phyloP scores from a whole-genome alignment of 1,284 basidiomycete species.

The Athelia psychrophila region DNA sequence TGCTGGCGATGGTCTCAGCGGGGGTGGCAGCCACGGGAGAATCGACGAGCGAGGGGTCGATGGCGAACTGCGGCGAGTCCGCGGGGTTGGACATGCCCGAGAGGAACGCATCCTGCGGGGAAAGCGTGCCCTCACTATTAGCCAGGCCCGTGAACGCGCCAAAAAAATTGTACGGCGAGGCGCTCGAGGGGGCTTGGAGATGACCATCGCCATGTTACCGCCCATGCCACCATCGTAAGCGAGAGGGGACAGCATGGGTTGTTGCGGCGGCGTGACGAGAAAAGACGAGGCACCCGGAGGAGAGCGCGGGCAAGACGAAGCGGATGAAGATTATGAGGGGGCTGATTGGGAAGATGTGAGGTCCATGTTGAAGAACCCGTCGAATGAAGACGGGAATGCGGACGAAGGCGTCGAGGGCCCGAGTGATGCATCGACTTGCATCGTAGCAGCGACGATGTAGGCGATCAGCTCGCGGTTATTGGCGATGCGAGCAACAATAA shows the following conservation, averaged over 20 bases:
- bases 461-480: too few relatives aligned
- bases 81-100: slow-evolving; percentile 19
- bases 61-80: slow-evolving; percentile 31
- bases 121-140: slow-evolving; percentile 8
- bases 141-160: slow-evolving; percentile 16
- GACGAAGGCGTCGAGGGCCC: slow-evolving; percentile 19
- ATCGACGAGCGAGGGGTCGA: slow-evolving; percentile 49
- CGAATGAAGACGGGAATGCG: slow-evolving; percentile 24
- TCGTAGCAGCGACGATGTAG: too few relatives aligned
- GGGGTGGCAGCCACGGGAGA: too few relatives aligned
- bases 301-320: slow-evolving; percentile 34
- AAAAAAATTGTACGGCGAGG: slow-evolving; percentile 38
- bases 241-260: slow-evolving; percentile 24
- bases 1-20: too few relatives aligned
- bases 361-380: slow-evolving; percentile 53
- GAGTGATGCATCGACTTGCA: slow-evolving; percentile 30
- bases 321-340: slow-evolving; percentile 15
- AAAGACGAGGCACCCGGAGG: slow-evolving; percentile 32
- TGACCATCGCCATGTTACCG: slow-evolving; percentile 13
- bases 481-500: too few relatives aligned
- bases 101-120: slow-evolving; percentile 18
- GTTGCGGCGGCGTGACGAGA: slow-evolving; percentile 20
- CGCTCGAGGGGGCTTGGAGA: slow-evolving; percentile 30
- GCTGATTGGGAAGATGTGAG: slow-evolving; percentile 23
- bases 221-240: slow-evolving; percentile 18